Conservation (phyloP, 139 green algal genomes). For the Auxenochlorella pyrenoidosa region DNA sequence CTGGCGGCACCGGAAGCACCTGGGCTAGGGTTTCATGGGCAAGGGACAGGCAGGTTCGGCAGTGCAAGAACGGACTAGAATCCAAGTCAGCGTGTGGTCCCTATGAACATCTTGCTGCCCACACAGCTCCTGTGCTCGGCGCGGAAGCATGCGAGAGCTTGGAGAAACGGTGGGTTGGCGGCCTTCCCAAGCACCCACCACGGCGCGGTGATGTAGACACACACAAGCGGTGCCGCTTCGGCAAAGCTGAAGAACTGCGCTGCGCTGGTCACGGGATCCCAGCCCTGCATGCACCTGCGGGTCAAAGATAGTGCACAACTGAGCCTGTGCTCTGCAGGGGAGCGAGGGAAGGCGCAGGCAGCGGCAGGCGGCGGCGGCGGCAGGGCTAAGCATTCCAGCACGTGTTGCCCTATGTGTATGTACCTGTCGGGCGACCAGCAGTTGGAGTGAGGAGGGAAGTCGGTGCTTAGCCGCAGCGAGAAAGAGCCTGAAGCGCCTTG, state of each 20-base stretch:
- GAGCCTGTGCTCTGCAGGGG: background rate
- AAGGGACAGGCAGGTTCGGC: background rate
- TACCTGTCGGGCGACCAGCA: too few species aligned
- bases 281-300: conserved; percentile 3
- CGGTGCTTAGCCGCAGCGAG: too few species aligned
- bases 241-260: conserved; percentile 29
- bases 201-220: conserved; percentile 7
- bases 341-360: background rate
- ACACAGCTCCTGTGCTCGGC: too few species aligned
- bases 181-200: background rate
- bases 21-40: background rate
- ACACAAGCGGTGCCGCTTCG: background rate
- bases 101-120: background rate
- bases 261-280: conserved; percentile 20
- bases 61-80: too few species aligned
- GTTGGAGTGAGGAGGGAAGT: too few species aligned
- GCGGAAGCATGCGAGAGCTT: background rate
- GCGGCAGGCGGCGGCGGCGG: background rate
- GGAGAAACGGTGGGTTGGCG: too few species aligned
- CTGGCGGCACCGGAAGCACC: conserved; percentile 51
- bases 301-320: too few species aligned
- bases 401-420: too few species aligned
- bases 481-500: too few species aligned
- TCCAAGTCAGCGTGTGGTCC: too few species aligned
- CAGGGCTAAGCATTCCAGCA: background rate